Evolutionary conservation across 2,329 filamentous ascomycete genomes (phyloP), one percentile per base, ranked within the genome.

Genomic region (Rhynchosporium graminicola): DNA sequence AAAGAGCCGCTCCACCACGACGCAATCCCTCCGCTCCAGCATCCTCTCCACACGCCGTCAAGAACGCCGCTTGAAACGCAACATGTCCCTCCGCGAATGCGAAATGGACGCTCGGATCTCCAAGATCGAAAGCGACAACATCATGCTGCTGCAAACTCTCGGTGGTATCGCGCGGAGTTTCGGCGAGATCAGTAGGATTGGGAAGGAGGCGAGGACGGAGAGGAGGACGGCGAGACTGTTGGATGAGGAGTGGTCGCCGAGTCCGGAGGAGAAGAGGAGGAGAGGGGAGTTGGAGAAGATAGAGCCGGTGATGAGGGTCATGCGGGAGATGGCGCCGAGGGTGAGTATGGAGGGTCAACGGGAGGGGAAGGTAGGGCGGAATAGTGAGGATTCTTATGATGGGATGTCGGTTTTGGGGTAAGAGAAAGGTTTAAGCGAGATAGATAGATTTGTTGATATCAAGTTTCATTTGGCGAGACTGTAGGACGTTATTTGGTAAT

Each of bases 91-190:
- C 4, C 52, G 61, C 8, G 68, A 72, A 46, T 60, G 55, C 31
- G 70, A 72, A 3, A 42, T 72, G n/a, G 67, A 72, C 55, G 51
- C 28, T 0, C 48, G 71, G 9, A 36, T 72, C 26, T 33, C 40
- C 2, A 68, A 60, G 60, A 65, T 72, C 9, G 71, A 73, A 57
- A 61, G 62, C 3, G 71, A 72, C 55, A 72, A 72, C 40, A 36
- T 36, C 15, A 55, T 69, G 3, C 47, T 73, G 20, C 33, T 71
- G 31, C 52, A 54, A 29, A 65, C 69, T 3, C 33, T 72, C 8
- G 63, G 60, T 10, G 64, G 60, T 0, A 69, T 73, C 10, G 66
- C 67, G 36, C 62, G 42, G 15, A 61, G 58, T 12, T 66, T 71
- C 40, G 60, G 61, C 29, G 56, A 67, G 43, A 50, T 72, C 38